phyloP scores from a whole-genome alignment of 2,329 filamentous ascomycete species.

The Cladorrhinum sp. region DNA sequence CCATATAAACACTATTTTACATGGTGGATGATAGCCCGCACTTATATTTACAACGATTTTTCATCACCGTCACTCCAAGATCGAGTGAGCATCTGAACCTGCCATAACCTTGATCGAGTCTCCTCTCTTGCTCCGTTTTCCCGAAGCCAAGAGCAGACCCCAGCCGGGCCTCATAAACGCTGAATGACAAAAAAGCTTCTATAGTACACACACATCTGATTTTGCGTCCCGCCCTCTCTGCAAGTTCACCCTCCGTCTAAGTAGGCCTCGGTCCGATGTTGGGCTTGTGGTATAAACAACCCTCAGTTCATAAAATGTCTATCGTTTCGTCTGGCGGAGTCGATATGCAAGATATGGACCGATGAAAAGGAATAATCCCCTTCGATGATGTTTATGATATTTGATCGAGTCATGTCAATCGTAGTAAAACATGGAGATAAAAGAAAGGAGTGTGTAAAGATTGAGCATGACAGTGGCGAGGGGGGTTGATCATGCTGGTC shows the following conservation, averaged over 20 bases:
- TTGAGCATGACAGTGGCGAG: not conserved
- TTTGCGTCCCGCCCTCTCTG: not conserved
- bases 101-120: not conserved
- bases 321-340: slow-evolving; percentile 15
- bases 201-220: slow-evolving; percentile 1
- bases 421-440: slow-evolving; percentile 15
- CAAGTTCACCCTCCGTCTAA: not conserved
- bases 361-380: slow-evolving; percentile 5
- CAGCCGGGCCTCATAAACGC: not conserved
- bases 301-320: slow-evolving; percentile 12
- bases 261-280: not conserved
- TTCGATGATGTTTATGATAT: slow-evolving; percentile 8
- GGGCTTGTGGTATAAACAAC: not conserved
- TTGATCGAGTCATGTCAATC: slow-evolving; percentile 3
- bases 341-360: slow-evolving; percentile 23
- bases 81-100: not conserved
- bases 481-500: not conserved
- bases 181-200: not conserved
- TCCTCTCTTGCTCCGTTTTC: not conserved
- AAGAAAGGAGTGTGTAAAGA: not conserved
- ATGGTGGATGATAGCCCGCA: not conserved
- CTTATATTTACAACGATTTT: not conserved
- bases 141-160: not conserved
- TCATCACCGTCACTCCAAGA: not conserved
- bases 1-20: not conserved